These are phyloP conservation scores for Hansenula sp. DNA, from an alignment of 1,139 yeast genomes.

Conservation along the genomic window DNA sequence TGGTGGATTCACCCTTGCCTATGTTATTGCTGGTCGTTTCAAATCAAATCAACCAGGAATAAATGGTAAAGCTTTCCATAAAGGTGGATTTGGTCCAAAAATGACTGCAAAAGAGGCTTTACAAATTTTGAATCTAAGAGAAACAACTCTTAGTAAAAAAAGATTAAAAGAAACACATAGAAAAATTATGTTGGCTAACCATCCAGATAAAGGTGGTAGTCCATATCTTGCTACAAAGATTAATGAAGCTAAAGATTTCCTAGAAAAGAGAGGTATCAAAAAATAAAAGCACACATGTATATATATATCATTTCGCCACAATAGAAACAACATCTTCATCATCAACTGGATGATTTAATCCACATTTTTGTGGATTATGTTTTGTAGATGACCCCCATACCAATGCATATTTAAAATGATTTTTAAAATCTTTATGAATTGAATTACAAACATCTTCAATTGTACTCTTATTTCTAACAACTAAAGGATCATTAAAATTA, in stretches of 20 bases:
- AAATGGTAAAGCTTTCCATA: slow-evolving; percentile 65
- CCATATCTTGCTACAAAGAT: slow-evolving; percentile 94
- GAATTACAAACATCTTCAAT: slow-evolving; percentile 88
- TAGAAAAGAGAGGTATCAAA: slow-evolving; percentile 70
- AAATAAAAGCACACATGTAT: slow-evolving; percentile 10
- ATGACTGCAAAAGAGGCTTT: slow-evolving; percentile 92
- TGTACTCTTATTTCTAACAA: slow-evolving; percentile 74
- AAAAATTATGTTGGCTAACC: slow-evolving; percentile 88
- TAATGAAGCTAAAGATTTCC: slow-evolving; percentile 92
- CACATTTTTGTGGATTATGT: slow-evolving; percentile 96
- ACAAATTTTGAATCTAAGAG: slow-evolving; percentile 80
- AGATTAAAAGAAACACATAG: slow-evolving; percentile 91
- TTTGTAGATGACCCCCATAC: slow-evolving; percentile 97
- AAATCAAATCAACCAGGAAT: slow-evolving; percentile 66
- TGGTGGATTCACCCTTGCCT: slow-evolving; percentile 64
- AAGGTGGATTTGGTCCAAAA: slow-evolving; percentile 87
- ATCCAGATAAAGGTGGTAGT: slow-evolving; percentile 97
- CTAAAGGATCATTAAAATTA: slow-evolving; percentile 84
- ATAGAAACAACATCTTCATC: slow-evolving; percentile 95
- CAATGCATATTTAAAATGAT: slow-evolving; percentile 86
- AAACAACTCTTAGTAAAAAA: slow-evolving; percentile 67
- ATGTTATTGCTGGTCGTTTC: slow-evolving; percentile 64
- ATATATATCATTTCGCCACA: slow-evolving; percentile 52
- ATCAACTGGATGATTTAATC: slow-evolving; percentile 72
- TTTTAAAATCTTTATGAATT: slow-evolving; percentile 88